These are phyloP conservation scores for Hordeum marinum DNA, from an alignment of 176 grass and related monocot genomes.

Conservation along the genomic window DNA sequence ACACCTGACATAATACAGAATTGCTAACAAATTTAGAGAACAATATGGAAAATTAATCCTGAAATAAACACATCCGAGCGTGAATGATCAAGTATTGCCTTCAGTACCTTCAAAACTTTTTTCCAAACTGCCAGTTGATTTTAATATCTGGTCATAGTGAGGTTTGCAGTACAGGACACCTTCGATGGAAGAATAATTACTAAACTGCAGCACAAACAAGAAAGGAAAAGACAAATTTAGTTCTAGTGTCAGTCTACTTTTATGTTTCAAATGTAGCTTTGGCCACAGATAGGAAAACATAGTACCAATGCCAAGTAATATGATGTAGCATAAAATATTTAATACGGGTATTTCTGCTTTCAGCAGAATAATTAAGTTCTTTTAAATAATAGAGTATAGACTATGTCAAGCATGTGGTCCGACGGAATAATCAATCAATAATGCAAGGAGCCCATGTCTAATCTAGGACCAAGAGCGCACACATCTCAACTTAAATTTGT, in stretches of 20 bases:
- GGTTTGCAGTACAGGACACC: constrained; percentile 94
- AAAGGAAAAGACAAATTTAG: constrained; percentile 18
- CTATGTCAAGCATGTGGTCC: not conserved
- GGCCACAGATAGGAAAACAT: not conserved
- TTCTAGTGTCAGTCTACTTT: not conserved
- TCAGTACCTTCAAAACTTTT: constrained; percentile 99
- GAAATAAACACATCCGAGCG: not conserved
- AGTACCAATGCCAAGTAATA: not conserved
- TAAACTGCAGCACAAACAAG: constrained; percentile 73
- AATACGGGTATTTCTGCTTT: constrained; percentile 14
- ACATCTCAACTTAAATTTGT: not conserved
- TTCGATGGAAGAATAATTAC: constrained; percentile 89
- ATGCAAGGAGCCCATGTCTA: not conserved
- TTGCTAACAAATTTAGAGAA: constrained; percentile 2
- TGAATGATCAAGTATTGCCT: constrained; percentile 4
- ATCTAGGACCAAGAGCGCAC: not conserved
- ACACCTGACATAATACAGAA: constrained; percentile 44
- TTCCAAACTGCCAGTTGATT: constrained; percentile 92
- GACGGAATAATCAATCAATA: constrained; percentile 25
- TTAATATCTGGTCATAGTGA: constrained; percentile 98
- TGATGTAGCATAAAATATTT: constrained; percentile 1
- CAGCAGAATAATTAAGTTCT: constrained; percentile 1
- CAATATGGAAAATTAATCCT: not conserved
- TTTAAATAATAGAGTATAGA: not conserved
- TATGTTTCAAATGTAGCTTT: constrained; percentile 1